These are phyloP conservation scores for Plasmopara halstedii DNA, from an alignment of 352 stramenopile genomes.

Conservation along the genomic window DNA sequence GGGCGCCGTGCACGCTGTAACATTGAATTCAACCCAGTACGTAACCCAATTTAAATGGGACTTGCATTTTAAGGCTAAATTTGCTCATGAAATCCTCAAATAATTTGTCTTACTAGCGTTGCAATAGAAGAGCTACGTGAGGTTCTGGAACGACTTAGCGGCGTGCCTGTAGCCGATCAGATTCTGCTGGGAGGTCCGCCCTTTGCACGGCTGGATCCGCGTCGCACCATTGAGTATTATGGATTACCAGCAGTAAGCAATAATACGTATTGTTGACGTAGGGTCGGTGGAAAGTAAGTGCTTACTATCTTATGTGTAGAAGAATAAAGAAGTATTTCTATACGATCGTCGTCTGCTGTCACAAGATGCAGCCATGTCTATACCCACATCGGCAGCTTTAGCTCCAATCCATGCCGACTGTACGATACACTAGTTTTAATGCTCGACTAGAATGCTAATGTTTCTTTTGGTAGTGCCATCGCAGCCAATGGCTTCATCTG, in stretches of 20 bases:
- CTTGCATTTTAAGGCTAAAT: conserved; percentile 4
- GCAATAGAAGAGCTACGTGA: conserved; percentile 63
- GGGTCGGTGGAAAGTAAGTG: no score
- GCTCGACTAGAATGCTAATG: background rate
- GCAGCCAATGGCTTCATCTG: conserved; percentile 45
- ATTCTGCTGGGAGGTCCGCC: conserved; percentile 75
- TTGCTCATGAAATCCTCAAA: conserved; percentile 4
- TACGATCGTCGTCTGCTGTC: conserved; percentile 79
- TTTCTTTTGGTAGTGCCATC: conserved; percentile 39
- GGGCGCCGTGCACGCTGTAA: conserved; percentile 27
- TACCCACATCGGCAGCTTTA: conserved; percentile 21
- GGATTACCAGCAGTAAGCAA: conserved; percentile 39
- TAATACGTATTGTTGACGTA: background rate
- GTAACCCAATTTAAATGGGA: conserved; percentile 9
- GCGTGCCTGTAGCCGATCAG: conserved; percentile 58
- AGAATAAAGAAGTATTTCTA: conserved; percentile 67
- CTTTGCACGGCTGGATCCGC: conserved; percentile 66
- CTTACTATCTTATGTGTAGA: no score
- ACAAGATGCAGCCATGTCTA: conserved; percentile 37
- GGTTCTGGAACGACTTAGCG: conserved; percentile 44
- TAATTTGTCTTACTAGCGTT: conserved; percentile 27
- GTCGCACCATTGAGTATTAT: conserved; percentile 60
- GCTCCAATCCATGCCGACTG: conserved; percentile 40
- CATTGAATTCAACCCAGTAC: conserved; percentile 45
- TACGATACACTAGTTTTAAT: conserved; percentile 12